These are phyloP conservation scores for Jamesozyma hellenica DNA, from an alignment of 805 yeast genomes.

Conservation along the genomic window DNA sequence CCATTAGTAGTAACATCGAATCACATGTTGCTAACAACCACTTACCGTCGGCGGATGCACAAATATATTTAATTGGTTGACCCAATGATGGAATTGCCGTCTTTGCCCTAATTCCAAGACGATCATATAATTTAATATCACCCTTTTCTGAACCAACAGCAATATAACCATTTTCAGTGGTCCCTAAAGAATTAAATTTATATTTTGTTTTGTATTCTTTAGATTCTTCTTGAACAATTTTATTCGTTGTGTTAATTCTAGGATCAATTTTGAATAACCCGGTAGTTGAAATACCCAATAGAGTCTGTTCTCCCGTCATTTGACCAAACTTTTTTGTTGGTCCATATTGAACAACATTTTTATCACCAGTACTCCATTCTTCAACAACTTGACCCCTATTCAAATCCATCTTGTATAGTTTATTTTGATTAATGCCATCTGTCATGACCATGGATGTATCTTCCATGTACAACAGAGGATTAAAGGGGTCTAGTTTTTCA, in stretches of 20 bases:
- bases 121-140: conserved; percentile 63
- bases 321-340: conserved; percentile 70
- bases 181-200: conserved; percentile 49
- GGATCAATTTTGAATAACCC: conserved; percentile 75
- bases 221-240: conserved; percentile 47
- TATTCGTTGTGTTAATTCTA: conserved; percentile 44
- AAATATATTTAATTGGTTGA: conserved; percentile 57
- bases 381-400: conserved; percentile 76
- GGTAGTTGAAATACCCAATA: conserved; percentile 57
- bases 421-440: conserved; percentile 35
- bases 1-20: conserved; percentile 60
- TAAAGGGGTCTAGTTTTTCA: conserved; percentile 42
- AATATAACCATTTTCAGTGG: conserved; percentile 63
- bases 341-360: conserved; percentile 47
- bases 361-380: conserved; percentile 58
- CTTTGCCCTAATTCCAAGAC: conserved; percentile 66
- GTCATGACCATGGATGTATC: conserved; percentile 64
- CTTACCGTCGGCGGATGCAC: conserved; percentile 67
- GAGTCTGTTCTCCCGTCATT: conserved; percentile 60
- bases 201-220: conserved; percentile 47
- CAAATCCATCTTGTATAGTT: conserved; percentile 65
- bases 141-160: conserved; percentile 74
- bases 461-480: conserved; percentile 67
- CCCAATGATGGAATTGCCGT: conserved; percentile 77
- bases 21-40: conserved; percentile 77